Percentiles rank a stretch among this genome's conserved stretches.
Evolutionary conservation across 495 filamentous ascomycete species (phyloP).

Genomic region (Hypoxylon perforatum): DNA sequence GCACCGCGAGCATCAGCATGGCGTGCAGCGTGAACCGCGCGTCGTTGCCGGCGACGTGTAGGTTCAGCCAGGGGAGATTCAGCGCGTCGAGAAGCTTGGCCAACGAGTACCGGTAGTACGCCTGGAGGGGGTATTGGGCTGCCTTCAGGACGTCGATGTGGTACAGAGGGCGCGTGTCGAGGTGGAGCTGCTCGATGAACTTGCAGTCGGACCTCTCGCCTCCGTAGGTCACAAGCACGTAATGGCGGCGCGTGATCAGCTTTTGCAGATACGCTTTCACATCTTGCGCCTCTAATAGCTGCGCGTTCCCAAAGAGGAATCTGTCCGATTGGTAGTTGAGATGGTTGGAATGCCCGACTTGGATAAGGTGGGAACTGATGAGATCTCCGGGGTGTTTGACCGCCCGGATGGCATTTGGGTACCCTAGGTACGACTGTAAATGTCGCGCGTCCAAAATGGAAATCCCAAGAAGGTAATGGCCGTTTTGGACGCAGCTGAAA

Average conservation of each 20-base stretch:
- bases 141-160: background rate
- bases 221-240: background rate
- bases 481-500: background rate
- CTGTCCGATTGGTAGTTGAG: background rate
- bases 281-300: background rate
- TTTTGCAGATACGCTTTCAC: background rate
- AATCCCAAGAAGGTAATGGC: background rate
- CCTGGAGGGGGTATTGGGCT: background rate
- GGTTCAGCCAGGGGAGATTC: background rate
- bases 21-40: constrained; percentile 1
- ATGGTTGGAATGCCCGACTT: background rate
- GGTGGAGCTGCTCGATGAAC: constrained; percentile 1
- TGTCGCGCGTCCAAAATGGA: background rate
- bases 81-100: background rate
- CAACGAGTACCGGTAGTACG: background rate
- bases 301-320: background rate
- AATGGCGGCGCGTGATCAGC: background rate
- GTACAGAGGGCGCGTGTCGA: background rate
- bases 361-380: background rate
- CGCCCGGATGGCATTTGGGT: background rate
- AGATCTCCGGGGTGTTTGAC: background rate
- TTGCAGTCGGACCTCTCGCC: background rate
- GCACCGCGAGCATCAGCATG: background rate
- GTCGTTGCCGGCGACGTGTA: constrained; percentile 6
- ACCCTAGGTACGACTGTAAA: background rate